Percentiles rank a stretch among this genome's conserved stretches.
Evolutionary conservation across 2,329 filamentous ascomycete species (phyloP).

Genomic region (Fusarium compactum): DNA sequence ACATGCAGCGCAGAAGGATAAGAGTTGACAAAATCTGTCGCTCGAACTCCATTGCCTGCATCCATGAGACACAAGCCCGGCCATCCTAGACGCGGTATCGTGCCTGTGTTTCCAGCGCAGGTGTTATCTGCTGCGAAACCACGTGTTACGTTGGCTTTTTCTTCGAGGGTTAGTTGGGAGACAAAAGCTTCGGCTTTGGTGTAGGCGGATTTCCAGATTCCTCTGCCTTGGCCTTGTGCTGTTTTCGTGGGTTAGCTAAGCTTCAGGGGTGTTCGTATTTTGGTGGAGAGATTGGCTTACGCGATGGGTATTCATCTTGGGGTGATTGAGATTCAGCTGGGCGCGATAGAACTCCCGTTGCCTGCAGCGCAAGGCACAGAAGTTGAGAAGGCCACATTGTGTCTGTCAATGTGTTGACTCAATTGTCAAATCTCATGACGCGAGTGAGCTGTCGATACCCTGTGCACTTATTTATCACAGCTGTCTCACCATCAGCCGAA

Average conservation of each 20-base stretch:
- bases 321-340: neutral
- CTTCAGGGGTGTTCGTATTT: neutral
- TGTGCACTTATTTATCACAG: slow-evolving; percentile 18
- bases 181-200: slow-evolving; percentile 68
- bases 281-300: slow-evolving; percentile 19
- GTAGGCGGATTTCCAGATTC: slow-evolving; percentile 69
- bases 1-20: slow-evolving; percentile 62
- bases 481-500: neutral
- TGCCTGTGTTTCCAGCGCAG: slow-evolving; percentile 62
- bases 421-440: neutral
- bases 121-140: slow-evolving; percentile 65
- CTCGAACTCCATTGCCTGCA: slow-evolving; percentile 62
- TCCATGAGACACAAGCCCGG: slow-evolving; percentile 64
- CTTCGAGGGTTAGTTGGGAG: slow-evolving; percentile 72
- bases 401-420: neutral
- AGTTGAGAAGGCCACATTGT: slow-evolving; percentile 23
- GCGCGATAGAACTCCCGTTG: neutral
- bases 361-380: slow-evolving; percentile 18
- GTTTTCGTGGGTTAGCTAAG: slow-evolving; percentile 11
- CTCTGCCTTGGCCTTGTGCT: slow-evolving; percentile 39
- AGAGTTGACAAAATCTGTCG: slow-evolving; percentile 61
- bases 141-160: slow-evolving; percentile 68
- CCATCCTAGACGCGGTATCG: slow-evolving; percentile 59
- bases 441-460: neutral
- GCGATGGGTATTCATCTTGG: slow-evolving; percentile 20